A percentile compares a stretch with the other conserved stretches of the same genome.
phyloP scores from a whole-genome alignment of 2,329 filamentous ascomycete species.

The Phyllosticta paracitricarpa region DNA sequence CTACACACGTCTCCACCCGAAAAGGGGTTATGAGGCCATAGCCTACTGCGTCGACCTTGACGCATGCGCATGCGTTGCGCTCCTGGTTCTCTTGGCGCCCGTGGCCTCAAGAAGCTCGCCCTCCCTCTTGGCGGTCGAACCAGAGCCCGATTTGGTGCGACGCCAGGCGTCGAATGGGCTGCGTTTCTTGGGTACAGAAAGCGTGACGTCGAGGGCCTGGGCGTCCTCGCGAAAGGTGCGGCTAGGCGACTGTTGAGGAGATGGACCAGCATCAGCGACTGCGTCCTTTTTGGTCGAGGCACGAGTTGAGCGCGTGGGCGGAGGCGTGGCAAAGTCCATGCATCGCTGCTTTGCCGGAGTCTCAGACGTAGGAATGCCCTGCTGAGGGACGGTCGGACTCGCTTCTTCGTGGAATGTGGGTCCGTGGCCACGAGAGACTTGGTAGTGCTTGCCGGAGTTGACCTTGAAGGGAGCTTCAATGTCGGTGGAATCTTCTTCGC shows the following conservation, averaged over 20 bases:
- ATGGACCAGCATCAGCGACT: slow-evolving; percentile 21
- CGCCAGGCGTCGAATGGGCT: slow-evolving; percentile 61
- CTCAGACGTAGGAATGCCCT: slow-evolving; percentile 27
- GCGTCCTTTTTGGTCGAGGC: slow-evolving; percentile 41
- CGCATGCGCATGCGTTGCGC: slow-evolving; percentile 20
- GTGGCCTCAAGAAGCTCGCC: slow-evolving; percentile 21
- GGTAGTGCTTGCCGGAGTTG: slow-evolving; percentile 4
- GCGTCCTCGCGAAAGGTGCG: background rate
- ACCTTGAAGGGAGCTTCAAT: slow-evolving; percentile 30
- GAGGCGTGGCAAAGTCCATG: slow-evolving; percentile 29
- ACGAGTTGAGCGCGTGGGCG: slow-evolving; percentile 50
- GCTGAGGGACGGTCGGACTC: background rate
- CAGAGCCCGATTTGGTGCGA: slow-evolving; percentile 45
- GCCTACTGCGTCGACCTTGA: slow-evolving; percentile 6
- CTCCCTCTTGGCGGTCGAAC: slow-evolving; percentile 20
- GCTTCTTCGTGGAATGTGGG: slow-evolving; percentile 11
- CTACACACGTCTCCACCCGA: background rate
- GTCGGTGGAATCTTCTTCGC: slow-evolving; percentile 50
- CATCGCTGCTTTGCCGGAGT: slow-evolving; percentile 35
- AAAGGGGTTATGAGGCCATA: background rate
- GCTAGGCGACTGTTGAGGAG: slow-evolving; percentile 11
- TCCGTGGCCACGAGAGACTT: slow-evolving; percentile 19
- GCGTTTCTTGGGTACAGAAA: slow-evolving; percentile 20
- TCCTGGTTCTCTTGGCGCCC: slow-evolving; percentile 23
- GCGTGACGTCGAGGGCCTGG: slow-evolving; percentile 8